Evolutionary conservation across 208 protist genomes (phyloP).

Genomic region (Strigomonas culicis): DNA sequence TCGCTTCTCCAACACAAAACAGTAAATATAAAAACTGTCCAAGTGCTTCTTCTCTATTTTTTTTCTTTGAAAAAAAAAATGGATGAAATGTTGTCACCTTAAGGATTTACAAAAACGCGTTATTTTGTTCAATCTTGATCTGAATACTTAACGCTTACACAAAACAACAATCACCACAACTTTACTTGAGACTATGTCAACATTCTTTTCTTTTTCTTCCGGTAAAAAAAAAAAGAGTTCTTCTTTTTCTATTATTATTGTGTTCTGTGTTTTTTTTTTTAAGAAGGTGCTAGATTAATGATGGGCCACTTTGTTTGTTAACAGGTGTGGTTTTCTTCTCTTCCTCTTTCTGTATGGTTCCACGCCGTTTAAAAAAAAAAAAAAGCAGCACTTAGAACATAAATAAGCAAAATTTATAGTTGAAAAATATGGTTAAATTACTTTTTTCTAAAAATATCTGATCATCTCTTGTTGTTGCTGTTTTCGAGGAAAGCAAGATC

Average conservation of each 20-base stretch:
- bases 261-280: slow-evolving; percentile 13
- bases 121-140: no score
- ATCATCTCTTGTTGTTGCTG: no score
- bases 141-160: no score
- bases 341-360: slow-evolving; percentile 10
- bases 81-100: slow-evolving; percentile 8
- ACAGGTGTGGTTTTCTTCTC: slow-evolving; percentile 3
- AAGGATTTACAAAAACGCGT: no score
- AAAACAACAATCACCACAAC: neutral
- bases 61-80: slow-evolving; percentile 18
- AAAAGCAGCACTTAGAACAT: neutral
- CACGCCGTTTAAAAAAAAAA: neutral
- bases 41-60: slow-evolving; percentile 15
- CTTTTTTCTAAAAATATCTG: no score
- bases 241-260: neutral
- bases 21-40: slow-evolving; percentile 6
- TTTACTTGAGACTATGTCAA: neutral
- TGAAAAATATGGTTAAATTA: slow-evolving; percentile 1
- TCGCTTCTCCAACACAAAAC: neutral
- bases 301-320: neutral
- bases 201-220: slow-evolving; percentile 17
- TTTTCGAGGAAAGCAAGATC: no score
- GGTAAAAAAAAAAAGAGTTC: slow-evolving; percentile 10
- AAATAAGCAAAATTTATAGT: neutral
- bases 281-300: neutral